Conservation (phyloP, 192 early-diverging fungal genomes). For the Phlyctochytrium bullatum region DNA sequence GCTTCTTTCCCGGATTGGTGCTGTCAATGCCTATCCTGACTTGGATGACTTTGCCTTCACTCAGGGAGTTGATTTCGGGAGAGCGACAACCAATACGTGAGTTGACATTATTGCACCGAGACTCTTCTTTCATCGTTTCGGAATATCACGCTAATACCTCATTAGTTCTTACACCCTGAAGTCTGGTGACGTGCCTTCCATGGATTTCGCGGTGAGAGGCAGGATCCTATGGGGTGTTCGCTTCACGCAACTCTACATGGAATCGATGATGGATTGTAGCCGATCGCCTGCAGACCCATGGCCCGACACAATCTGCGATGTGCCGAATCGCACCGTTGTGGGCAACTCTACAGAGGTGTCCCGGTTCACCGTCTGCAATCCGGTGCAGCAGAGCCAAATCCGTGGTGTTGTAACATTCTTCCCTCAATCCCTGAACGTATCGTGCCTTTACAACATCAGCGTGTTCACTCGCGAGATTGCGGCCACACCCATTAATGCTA, state of each 20-base stretch:
- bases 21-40: background rate
- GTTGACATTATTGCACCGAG: too few species aligned
- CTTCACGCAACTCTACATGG: background rate
- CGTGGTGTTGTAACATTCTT: background rate
- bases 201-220: background rate
- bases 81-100: too few species aligned
- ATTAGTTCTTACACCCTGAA: background rate
- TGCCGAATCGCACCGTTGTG: background rate
- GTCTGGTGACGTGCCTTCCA: background rate
- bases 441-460: conserved; percentile 1
- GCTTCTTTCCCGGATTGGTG: background rate
- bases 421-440: background rate
- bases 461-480: background rate
- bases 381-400: background rate
- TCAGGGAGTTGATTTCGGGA: too few species aligned
- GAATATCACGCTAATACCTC: too few species aligned
- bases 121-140: too few species aligned
- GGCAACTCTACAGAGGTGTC: background rate
- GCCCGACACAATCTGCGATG: background rate
- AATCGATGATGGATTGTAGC: background rate
- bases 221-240: background rate
- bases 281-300: background rate
- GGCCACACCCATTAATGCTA: background rate
- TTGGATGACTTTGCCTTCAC: background rate
- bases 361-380: background rate